phyloP scores from a whole-genome alignment of 129 eudicot species.

The Kitagawia praeruptora region DNA sequence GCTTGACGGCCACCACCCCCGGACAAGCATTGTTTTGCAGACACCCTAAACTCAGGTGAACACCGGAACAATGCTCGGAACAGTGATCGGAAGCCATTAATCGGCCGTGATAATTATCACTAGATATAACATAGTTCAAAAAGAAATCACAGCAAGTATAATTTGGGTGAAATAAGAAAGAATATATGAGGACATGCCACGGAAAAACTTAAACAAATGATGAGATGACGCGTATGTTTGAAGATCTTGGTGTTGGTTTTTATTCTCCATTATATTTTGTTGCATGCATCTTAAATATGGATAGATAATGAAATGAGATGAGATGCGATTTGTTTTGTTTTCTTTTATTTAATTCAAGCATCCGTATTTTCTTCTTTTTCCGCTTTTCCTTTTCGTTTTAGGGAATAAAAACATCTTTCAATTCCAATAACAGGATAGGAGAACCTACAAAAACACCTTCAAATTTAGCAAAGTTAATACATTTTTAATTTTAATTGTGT shows the following conservation, averaged over 20 bases:
- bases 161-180: not conserved
- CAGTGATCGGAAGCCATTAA: no score
- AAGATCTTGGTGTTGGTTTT: conserved; percentile 1
- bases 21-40: no score
- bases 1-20: no score
- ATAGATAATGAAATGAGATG: not conserved
- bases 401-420: conserved; percentile 8
- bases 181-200: not conserved
- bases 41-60: no score
- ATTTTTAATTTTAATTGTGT: not conserved
- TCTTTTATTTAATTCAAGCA: not conserved
- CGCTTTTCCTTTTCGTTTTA: not conserved
- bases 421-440: not conserved
- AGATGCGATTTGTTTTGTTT: conserved; percentile 6
- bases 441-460: not conserved
- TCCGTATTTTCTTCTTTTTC: not conserved
- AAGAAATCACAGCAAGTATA: no score
- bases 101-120: no score
- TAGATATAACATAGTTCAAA: no score
- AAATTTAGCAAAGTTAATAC: not conserved
- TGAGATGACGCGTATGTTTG: not conserved
- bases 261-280: not conserved
- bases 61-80: no score
- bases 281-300: conserved; percentile 6
- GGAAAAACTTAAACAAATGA: not conserved